Percentiles rank a stretch among this genome's conserved stretches.
Conservation (phyloP, 768 basidiomycete genomes). For the Naganishia friedmannii region DNA sequence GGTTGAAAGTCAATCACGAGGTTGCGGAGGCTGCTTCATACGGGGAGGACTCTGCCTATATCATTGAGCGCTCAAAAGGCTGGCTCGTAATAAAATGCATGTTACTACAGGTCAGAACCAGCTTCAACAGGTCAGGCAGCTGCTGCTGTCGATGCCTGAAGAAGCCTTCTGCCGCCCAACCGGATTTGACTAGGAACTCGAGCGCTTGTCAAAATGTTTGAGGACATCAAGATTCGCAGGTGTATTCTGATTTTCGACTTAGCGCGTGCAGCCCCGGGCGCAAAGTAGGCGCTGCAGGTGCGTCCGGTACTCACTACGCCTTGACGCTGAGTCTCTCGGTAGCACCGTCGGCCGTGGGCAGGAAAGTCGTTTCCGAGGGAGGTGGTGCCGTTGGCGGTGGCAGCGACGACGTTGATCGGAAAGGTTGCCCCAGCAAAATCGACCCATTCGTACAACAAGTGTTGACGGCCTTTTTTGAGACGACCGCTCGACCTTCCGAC, state of each 20-base stretch:
- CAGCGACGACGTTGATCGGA: slow-evolving; percentile 9
- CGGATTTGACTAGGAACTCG: not conserved
- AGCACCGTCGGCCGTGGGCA: slow-evolving; percentile 16
- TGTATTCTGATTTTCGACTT: not conserved
- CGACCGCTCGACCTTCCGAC: slow-evolving; percentile 25
- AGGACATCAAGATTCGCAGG: not conserved
- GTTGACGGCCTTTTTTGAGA: not conserved
- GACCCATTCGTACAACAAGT: not conserved
- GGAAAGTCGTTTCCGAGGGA: slow-evolving; percentile 6
- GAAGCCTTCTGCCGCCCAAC: not conserved
- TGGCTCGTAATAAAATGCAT: too few relatives aligned
- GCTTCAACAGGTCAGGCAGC: too few relatives aligned
- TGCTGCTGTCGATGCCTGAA: too few relatives aligned
- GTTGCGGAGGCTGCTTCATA: too few relatives aligned
- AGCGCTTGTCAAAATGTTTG: not conserved
- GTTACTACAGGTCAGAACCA: too few relatives aligned
- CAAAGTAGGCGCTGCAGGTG: not conserved
- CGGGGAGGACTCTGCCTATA: too few relatives aligned
- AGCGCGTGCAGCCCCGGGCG: not conserved
- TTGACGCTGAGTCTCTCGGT: slow-evolving; percentile 7
- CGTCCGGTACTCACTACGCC: not conserved
- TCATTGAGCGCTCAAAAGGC: too few relatives aligned
- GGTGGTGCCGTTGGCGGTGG: slow-evolving; percentile 10
- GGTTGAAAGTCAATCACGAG: too few relatives aligned
- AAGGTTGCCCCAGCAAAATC: not conserved